phyloP scores from a whole-genome alignment of 176 grass and related monocot species.

The Musa schizocarpa region DNA sequence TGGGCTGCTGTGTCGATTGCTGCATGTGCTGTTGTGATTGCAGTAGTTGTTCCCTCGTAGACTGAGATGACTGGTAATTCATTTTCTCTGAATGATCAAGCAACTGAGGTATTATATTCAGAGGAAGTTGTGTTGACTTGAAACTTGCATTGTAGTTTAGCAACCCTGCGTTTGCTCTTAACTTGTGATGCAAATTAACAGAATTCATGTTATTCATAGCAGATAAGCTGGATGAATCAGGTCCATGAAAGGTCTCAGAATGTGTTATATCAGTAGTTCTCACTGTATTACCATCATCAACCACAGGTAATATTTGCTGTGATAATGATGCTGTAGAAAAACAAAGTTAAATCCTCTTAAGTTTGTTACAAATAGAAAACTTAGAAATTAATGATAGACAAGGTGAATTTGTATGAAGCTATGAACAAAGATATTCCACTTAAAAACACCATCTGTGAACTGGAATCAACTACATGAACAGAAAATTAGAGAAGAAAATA shows the following conservation, averaged over 20 bases:
- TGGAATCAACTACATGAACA: background rate
- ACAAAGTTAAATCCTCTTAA: conserved; percentile 14
- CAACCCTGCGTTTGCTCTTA: conserved; percentile 54
- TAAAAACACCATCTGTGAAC: background rate
- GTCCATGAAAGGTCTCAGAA: conserved; percentile 55
- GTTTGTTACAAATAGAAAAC: background rate
- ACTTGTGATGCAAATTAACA: conserved; percentile 56
- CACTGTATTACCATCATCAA: conserved; percentile 21
- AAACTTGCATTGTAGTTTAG: conserved; percentile 54
- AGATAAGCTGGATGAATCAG: conserved; percentile 59
- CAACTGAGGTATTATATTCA: conserved; percentile 60
- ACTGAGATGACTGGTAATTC: conserved; percentile 65
- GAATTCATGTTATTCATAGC: conserved; percentile 48
- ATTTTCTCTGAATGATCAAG: conserved; percentile 66
- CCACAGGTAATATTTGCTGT: conserved; percentile 25
- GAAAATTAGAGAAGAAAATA: background rate
- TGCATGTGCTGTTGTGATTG: conserved; percentile 54
- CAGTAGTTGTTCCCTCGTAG: conserved; percentile 43
- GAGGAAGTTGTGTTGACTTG: conserved; percentile 57
- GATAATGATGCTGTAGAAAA: conserved; percentile 32
- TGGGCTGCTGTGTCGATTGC: conserved; percentile 52
- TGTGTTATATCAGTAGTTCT: conserved; percentile 41
- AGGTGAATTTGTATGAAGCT: background rate
- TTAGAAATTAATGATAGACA: background rate
- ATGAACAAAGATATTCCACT: background rate